phyloP scores from a whole-genome alignment of 768 basidiomycete species.

The Amanita brunnescens region DNA sequence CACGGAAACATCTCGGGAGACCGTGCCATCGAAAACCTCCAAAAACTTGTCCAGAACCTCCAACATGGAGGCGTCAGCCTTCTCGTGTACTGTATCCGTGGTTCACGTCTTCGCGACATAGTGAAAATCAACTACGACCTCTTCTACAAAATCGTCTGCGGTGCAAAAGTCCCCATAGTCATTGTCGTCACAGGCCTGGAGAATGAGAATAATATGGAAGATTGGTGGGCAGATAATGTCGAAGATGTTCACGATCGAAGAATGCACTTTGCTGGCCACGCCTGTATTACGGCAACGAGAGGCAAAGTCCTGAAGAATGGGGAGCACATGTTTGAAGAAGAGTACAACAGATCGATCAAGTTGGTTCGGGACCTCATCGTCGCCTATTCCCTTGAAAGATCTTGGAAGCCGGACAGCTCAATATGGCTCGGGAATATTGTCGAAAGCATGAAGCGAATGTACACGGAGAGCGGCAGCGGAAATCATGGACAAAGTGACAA shows the following conservation, averaged over 20 bases:
- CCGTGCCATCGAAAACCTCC: conserved; percentile 18
- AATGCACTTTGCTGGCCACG: conserved; percentile 26
- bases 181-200: conserved; percentile 29
- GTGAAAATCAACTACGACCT: conserved; percentile 26
- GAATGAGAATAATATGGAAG: conserved; percentile 28
- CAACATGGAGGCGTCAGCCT: conserved; percentile 13
- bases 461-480: not conserved
- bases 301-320: conserved; percentile 13
- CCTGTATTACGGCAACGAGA: conserved; percentile 20
- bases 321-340: conserved; percentile 14
- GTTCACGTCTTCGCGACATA: conserved; percentile 14
- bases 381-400: not conserved
- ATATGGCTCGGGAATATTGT: not conserved
- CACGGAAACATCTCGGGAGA: conserved; percentile 21
- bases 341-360: conserved; percentile 12
- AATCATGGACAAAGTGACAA: too few species aligned
- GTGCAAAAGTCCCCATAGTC: conserved; percentile 27
- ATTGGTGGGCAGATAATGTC: conserved; percentile 28
- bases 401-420: conserved; percentile 1
- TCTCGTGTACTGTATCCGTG: conserved; percentile 31
- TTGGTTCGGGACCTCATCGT: conserved; percentile 8
- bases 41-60: conserved; percentile 6
- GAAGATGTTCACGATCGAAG: conserved; percentile 18
- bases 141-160: conserved; percentile 27
- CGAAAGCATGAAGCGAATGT: not conserved